Evolutionary conservation across 2,329 filamentous ascomycete genomes (phyloP).

Genomic region (Neodidymelliopsis sp.): DNA sequence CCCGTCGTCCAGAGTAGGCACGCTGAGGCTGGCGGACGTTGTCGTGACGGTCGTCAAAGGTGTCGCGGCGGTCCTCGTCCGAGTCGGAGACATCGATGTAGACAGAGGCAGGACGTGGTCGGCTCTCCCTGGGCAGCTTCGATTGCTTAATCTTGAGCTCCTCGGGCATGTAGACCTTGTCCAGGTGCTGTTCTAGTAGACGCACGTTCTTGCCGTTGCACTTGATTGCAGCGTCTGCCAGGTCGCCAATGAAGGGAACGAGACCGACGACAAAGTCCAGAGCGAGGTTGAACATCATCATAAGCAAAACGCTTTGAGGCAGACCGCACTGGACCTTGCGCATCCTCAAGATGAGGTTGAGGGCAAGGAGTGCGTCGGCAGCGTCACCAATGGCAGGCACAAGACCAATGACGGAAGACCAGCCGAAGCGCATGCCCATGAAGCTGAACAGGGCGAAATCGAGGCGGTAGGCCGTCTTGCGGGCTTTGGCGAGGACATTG

Average conservation of each 20-base stretch:
- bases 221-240: slow-evolving; percentile 75
- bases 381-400: slow-evolving; percentile 73
- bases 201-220: slow-evolving; percentile 80
- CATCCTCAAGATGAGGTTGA: slow-evolving; percentile 78
- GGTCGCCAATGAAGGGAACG: slow-evolving; percentile 77
- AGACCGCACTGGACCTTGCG: slow-evolving; percentile 79
- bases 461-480: slow-evolving; percentile 82
- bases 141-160: slow-evolving; percentile 29
- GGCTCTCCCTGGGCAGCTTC: slow-evolving; percentile 29
- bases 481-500: slow-evolving; percentile 83
- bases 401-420: slow-evolving; percentile 84
- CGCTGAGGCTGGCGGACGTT: slow-evolving; percentile 40
- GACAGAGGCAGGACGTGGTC: slow-evolving; percentile 54
- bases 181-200: slow-evolving; percentile 71
- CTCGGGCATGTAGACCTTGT: slow-evolving; percentile 68
- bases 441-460: slow-evolving; percentile 86
- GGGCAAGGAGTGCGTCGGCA: slow-evolving; percentile 54
- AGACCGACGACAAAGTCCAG: slow-evolving; percentile 78
- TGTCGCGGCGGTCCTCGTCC: slow-evolving; percentile 37
- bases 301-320: slow-evolving; percentile 63
- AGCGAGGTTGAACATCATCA: slow-evolving; percentile 83
- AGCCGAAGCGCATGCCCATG: slow-evolving; percentile 84
- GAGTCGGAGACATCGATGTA: slow-evolving; percentile 56
- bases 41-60: slow-evolving; percentile 33
- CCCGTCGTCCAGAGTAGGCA: slow-evolving; percentile 38